Conservation (phyloP, 179 eudicot species). For the Corrigiola litoralis region DNA sequence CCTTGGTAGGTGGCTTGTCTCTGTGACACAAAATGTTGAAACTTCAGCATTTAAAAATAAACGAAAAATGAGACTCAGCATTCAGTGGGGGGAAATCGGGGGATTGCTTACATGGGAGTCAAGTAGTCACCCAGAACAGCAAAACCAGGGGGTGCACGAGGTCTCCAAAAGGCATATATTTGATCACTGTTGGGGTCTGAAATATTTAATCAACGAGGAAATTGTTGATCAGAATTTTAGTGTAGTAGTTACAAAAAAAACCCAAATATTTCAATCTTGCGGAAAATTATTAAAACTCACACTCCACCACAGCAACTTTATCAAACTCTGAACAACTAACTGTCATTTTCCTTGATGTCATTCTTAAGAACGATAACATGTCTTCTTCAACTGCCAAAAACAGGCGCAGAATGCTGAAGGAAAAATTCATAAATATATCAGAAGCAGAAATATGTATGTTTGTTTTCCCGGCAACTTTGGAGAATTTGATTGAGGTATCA, state of each 20-base stretch:
- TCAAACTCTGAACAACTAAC: constrained; percentile 90
- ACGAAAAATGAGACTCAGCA: background rate
- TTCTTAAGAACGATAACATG: constrained; percentile 71
- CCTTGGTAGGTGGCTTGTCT: constrained; percentile 93
- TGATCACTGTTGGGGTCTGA: constrained; percentile 58
- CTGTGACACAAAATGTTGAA: constrained; percentile 36
- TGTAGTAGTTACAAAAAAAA: too few species aligned
- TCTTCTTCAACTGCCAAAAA: constrained; percentile 98
- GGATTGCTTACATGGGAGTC: constrained; percentile 74
- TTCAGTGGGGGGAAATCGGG: constrained; percentile 2
- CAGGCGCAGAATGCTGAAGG: constrained; percentile 86
- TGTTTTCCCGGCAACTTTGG: constrained; percentile 75
- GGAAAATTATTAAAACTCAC: constrained; percentile 33
- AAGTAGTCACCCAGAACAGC: constrained; percentile 94
- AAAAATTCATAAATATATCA: constrained; percentile 93
- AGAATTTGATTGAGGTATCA: constrained; percentile 76
- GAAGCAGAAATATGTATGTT: constrained; percentile 70
- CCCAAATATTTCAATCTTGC: background rate
- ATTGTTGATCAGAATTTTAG: background rate
- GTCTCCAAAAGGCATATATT: constrained; percentile 88
- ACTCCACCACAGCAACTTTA: constrained; percentile 75
- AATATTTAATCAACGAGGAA: constrained; percentile 10
- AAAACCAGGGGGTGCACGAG: constrained; percentile 98
- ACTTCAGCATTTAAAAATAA: constrained; percentile 2
- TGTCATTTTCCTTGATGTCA: constrained; percentile 76